Evolutionary conservation across 148 eudicot species (phyloP).

Genomic region (Spergularia marina): DNA sequence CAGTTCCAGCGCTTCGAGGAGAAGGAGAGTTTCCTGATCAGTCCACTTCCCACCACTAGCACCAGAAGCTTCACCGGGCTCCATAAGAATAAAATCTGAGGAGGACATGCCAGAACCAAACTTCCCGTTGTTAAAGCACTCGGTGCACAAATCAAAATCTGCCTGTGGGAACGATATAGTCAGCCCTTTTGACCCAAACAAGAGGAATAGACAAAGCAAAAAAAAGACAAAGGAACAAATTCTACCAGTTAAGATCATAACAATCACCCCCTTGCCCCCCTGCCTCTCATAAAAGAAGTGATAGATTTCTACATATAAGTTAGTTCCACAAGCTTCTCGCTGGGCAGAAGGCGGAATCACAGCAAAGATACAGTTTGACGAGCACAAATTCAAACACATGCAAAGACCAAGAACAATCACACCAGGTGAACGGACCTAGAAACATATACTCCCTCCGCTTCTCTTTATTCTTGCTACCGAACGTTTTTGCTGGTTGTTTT

Average conservation of each 20-base stretch:
- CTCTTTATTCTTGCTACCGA: too few relatives aligned
- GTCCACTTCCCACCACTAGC: slow-evolving; percentile 95
- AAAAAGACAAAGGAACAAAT: background rate
- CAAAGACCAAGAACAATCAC: too few relatives aligned
- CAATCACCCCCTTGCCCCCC: too few relatives aligned
- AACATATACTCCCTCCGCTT: too few relatives aligned
- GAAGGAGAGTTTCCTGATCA: slow-evolving; percentile 96
- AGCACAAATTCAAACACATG: too few relatives aligned
- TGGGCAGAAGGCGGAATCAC: too few relatives aligned
- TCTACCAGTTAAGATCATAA: background rate
- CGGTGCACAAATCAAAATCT: slow-evolving; percentile 92
- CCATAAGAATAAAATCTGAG: slow-evolving; percentile 94
- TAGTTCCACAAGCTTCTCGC: too few relatives aligned
- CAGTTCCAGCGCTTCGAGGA: slow-evolving; percentile 92
- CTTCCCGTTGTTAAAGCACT: slow-evolving; percentile 90
- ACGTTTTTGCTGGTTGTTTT: too few relatives aligned
- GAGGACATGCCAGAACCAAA: slow-evolving; percentile 88
- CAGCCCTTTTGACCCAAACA: slow-evolving; percentile 14
- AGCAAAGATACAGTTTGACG: too few relatives aligned
- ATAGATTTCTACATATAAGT: too few relatives aligned
- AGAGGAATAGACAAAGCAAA: background rate
- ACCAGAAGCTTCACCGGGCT: slow-evolving; percentile 89
- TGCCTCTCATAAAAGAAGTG: too few relatives aligned
- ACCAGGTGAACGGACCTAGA: too few relatives aligned
- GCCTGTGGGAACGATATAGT: slow-evolving; percentile 58